Percentiles rank a stretch among this genome's conserved stretches.
Conservation (phyloP, 129 eudicot genomes). For the Helianthus annuus region DNA sequence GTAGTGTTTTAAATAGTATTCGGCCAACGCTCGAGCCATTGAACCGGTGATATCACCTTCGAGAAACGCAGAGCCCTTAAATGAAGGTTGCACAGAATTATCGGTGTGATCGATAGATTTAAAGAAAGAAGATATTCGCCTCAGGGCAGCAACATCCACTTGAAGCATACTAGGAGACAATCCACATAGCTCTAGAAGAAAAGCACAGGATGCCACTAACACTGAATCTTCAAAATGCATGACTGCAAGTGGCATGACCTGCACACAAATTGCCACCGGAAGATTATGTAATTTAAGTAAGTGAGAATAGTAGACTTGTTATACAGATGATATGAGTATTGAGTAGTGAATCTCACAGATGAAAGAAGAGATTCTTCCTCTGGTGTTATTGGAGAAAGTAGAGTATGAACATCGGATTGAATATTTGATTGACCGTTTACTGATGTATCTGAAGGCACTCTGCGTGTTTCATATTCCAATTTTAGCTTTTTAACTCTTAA, state of each 20-base stretch:
- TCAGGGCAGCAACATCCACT: conserved; percentile 76
- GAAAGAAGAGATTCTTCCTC: conserved; percentile 80
- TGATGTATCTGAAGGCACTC: conserved; percentile 49
- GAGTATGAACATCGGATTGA: conserved; percentile 79
- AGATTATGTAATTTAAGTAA: conserved; percentile 19
- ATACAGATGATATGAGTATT: conserved; percentile 17
- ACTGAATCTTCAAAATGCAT: conserved; percentile 79
- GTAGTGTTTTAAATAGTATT: conserved; percentile 63
- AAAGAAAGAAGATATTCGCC: conserved; percentile 77
- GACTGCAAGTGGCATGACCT: conserved; percentile 92
- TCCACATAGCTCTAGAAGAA: conserved; percentile 91
- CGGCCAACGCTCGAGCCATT: conserved; percentile 87
- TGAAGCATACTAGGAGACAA: conserved; percentile 77
- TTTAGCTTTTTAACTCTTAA: conserved; percentile 65
- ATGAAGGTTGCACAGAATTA: conserved; percentile 44
- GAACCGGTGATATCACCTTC: conserved; percentile 79
- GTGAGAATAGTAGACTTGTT: conserved; percentile 8
- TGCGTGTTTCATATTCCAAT: conserved; percentile 41
- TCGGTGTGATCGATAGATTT: conserved; percentile 47
- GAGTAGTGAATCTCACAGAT: conserved; percentile 50
- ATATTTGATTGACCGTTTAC: conserved; percentile 65
- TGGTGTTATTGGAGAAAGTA: conserved; percentile 67
- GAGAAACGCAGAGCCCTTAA: conserved; percentile 49
- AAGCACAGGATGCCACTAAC: conserved; percentile 87
- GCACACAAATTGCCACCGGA: conserved; percentile 8